Evolutionary conservation across 257 asterid genomes (phyloP), one percentile per base, ranked within the genome.

Genomic region (Phtheirospermum japonicum): DNA sequence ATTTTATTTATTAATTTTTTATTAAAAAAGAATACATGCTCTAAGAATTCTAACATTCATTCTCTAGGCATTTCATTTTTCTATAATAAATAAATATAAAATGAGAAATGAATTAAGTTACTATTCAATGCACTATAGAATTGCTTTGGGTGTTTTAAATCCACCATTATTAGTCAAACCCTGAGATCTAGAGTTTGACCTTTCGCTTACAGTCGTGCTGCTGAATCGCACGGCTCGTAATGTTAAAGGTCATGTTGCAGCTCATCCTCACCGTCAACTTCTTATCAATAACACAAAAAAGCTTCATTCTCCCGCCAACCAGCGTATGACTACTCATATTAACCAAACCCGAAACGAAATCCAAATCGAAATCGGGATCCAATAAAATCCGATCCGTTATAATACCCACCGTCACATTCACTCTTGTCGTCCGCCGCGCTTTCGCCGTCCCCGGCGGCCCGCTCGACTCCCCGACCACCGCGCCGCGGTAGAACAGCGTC

Each of bases 361-460:
- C 97, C 58, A 63, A 20, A 0, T 0, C 53, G 62, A 89, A 75
- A 65, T 59, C 70, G 32, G 91, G 88, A 7, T 69, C 75, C 39
- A 71, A 2, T 36, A 82, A 26, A 6, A 89, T 20, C 62, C 74
- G 74, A 71, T 84, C 83, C 50, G 81, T 70, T n/a, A 82, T 77
- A 33, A 89, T 74, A 26, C 77, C 85, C 43, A 82, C 76, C 0
- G 88, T 82, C 0, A 83, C 20, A 40, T 80, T 84, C 82, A 89
- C 68, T 64, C 78, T 55, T 73, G 57, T 59, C 26, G 95, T 79
- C 48, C 95, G 57, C 2, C 83, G 74, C 1, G 95, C 89, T 61
- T 51, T 78, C 31, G 89, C 79, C 66, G 28, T 75, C 61, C 97
- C 95, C 4, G 94, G 69, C 4, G 94, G 89, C 1, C 86, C 85